These are phyloP conservation scores for Elaeis guineensis DNA, from an alignment of 176 grass and related monocot genomes.

Conservation along the genomic window DNA sequence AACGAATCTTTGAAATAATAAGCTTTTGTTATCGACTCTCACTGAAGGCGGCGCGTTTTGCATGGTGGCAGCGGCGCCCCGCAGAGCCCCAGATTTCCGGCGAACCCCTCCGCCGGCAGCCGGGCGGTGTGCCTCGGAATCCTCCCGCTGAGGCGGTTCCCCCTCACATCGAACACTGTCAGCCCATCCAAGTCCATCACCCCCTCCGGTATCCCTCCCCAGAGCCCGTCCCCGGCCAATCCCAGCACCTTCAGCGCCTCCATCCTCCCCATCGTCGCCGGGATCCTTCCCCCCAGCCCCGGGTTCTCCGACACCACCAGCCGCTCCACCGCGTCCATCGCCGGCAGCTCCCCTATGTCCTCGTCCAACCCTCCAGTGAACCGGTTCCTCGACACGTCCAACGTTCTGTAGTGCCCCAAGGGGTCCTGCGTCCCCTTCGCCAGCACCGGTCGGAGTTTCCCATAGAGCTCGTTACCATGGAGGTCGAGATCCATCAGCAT, in stretches of 20 bases:
- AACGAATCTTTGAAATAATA: too few species aligned
- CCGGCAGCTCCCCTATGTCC: constrained; percentile 24
- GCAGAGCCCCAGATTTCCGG: constrained; percentile 34
- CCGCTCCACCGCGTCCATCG: constrained; percentile 26
- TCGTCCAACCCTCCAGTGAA: constrained; percentile 31
- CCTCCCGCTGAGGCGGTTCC: constrained; percentile 28
- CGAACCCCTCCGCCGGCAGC: constrained; percentile 28
- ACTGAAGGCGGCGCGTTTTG: neutral
- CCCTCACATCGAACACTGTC: constrained; percentile 19
- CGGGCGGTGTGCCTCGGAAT: constrained; percentile 25
- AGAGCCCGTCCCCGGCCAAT: constrained; percentile 23
- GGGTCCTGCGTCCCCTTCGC: constrained; percentile 31
- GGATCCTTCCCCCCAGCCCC: constrained; percentile 24
- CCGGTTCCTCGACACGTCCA: constrained; percentile 30
- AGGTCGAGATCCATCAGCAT: constrained; percentile 44
- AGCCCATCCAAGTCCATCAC: constrained; percentile 24
- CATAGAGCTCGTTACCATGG: constrained; percentile 27
- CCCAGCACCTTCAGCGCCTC: constrained; percentile 26
- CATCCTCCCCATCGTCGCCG: constrained; percentile 30
- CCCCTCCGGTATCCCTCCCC: constrained; percentile 27
- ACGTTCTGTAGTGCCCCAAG: constrained; percentile 33
- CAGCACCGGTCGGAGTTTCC: constrained; percentile 21
- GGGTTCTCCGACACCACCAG: constrained; percentile 34
- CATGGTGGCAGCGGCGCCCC: constrained; percentile 33
- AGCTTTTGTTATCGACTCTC: too few species aligned